These are phyloP conservation scores for Neurospora hispaniola DNA, from an alignment of 495 filamentous ascomycete genomes.

Conservation along the genomic window DNA sequence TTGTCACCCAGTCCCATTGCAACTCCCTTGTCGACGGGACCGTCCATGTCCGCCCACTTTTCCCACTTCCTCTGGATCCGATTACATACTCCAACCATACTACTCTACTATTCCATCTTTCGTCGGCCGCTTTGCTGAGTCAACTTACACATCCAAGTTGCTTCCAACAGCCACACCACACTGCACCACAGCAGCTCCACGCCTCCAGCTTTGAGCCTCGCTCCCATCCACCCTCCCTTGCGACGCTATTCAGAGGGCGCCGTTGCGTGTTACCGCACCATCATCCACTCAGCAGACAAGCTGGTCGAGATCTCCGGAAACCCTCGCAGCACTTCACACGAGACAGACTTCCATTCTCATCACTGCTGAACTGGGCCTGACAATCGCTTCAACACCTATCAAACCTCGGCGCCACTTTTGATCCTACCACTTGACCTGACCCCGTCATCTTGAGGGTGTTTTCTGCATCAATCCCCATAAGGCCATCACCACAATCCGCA, in stretches of 20 bases:
- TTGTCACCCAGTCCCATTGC: background rate
- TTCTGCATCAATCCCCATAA: background rate
- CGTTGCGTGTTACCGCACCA: background rate
- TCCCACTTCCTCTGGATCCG: background rate
- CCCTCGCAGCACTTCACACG: background rate
- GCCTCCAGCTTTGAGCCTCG: background rate
- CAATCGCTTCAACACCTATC: background rate
- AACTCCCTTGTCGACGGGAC: background rate
- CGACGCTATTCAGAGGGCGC: background rate
- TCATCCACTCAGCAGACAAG: background rate
- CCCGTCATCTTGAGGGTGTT: background rate
- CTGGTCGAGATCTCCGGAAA: background rate
- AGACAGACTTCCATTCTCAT: background rate
- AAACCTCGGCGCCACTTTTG: background rate
- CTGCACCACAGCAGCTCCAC: background rate
- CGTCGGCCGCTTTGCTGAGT: background rate
- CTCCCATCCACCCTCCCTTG: background rate
- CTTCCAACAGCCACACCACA: background rate
- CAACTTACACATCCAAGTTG: background rate
- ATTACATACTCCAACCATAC: background rate
- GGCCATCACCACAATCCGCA: background rate
- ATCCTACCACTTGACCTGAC: background rate
- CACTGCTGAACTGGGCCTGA: background rate
- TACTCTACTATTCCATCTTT: background rate
- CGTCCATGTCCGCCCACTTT: background rate